Evolutionary conservation across 2,329 filamentous ascomycete genomes (phyloP).

Genomic region (Cytospora mali): DNA sequence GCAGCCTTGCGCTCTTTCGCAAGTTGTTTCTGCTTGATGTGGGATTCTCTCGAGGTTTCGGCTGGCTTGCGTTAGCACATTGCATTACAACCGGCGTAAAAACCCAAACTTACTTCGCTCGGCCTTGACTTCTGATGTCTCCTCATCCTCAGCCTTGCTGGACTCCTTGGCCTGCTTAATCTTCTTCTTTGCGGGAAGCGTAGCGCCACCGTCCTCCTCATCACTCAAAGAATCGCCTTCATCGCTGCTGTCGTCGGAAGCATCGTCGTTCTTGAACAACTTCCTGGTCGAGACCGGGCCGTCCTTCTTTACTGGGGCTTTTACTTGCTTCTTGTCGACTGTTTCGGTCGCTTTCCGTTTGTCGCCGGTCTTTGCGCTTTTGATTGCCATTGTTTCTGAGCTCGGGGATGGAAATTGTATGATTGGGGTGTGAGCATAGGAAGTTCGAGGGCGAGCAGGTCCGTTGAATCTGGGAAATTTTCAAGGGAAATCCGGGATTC

Average conservation of each 20-base stretch:
- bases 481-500: slow-evolving; percentile 17
- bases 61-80: slow-evolving; percentile 41
- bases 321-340: slow-evolving; percentile 47
- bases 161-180: slow-evolving; percentile 40
- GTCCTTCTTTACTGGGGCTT: slow-evolving; percentile 53
- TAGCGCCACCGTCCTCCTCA: slow-evolving; percentile 56
- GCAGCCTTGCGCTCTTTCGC: slow-evolving; percentile 86
- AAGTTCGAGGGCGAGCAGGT: background rate
- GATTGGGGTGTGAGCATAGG: background rate
- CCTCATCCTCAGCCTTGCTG: slow-evolving; percentile 30
- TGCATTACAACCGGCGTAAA: background rate
- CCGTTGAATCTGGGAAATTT: slow-evolving; percentile 19
- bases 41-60: slow-evolving; percentile 78
- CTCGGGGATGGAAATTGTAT: background rate
- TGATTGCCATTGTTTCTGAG: slow-evolving; percentile 50
- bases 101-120: slow-evolving; percentile 44
- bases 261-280: slow-evolving; percentile 39
- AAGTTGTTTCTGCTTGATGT: slow-evolving; percentile 89
- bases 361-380: slow-evolving; percentile 48
- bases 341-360: slow-evolving; percentile 59
- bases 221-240: slow-evolving; percentile 48
- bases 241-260: slow-evolving; percentile 41
- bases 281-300: slow-evolving; percentile 42
- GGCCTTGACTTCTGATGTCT: slow-evolving; percentile 41
- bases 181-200: slow-evolving; percentile 44